Base-by-base conservation (phyloP, 306 rosid genomes). In the Citrullus mucosospermus region DNA sequence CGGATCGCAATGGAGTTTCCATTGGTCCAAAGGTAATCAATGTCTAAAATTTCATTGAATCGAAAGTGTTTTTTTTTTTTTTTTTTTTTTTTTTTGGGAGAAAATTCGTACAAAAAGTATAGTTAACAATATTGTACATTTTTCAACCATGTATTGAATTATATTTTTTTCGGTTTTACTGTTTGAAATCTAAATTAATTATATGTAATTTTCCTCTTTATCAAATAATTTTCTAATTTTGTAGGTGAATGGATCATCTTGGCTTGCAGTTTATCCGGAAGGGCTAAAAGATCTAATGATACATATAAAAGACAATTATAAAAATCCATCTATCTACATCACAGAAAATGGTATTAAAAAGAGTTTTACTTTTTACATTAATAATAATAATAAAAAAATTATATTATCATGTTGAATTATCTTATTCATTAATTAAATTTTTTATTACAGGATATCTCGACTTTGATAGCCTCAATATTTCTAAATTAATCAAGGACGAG, bases 341-440 rank as follows among this genome's bases (percentile, higher is more conserved):
- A 90, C 88, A 17, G 91, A 89, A 74, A 89, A 87, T 79, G 90
- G 90, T 89, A 83, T 12, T 3, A 3, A 13, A 14, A 0, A 0
- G 18, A 60, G 11, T 13, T 2, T 14, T 8, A 4, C 1, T 8
- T 28, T 11, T 46, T 11, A 77, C 22, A 22, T 8, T 43, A 82
- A 79, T 74, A 78, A 38, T 22, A 22, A 22, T 22, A 22, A 22
- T 22, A 22, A 22, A 22, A 22, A 22, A 22, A 22, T 22, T 22
- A 22, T 22, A 22, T 22, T 22, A 22, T 48, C 16, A 30, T 63
- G 7, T 13, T 34, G 9, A 25, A 32, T 30, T 28, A 30, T 8
- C 17, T 4, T 22, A 28, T 11, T 22, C 4, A 25, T 11, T 30
- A 51, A 2, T 65, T 8, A 6, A 36, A 2, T 12, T 32, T 2